Conservation (phyloP, 345 rosid species). For the Eucalyptus cladocalyx region DNA sequence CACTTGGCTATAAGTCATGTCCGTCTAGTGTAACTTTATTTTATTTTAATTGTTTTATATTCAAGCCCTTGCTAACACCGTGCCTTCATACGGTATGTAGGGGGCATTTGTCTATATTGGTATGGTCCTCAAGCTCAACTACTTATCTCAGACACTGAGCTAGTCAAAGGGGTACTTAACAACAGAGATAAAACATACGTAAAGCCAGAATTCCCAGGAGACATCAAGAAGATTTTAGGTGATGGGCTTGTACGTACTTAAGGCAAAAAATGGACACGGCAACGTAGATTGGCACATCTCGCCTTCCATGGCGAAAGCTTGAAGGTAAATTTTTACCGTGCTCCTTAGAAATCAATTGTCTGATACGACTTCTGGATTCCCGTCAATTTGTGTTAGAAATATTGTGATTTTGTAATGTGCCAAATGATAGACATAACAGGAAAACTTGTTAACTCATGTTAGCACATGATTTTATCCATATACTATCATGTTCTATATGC, state of each 20-base stretch:
- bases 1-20: background rate
- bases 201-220: background rate
- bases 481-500: background rate
- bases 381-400: background rate
- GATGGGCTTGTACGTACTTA: slow-evolving; percentile 12
- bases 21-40: background rate
- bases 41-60: too few relatives aligned
- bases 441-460: background rate
- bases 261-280: slow-evolving; percentile 25
- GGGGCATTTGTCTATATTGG: background rate
- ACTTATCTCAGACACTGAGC: background rate
- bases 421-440: background rate
- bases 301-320: slow-evolving; percentile 37
- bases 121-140: background rate
- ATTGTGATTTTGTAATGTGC: background rate
- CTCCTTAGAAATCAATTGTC: background rate
- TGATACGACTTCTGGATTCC: background rate
- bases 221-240: slow-evolving; percentile 7
- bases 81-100: background rate
- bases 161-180: background rate
- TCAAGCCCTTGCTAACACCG: background rate
- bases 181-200: slow-evolving; percentile 4
- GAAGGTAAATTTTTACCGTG: background rate
- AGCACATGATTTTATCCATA: background rate
- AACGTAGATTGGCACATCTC: slow-evolving; percentile 24